Evolutionary conservation across 805 yeast genomes (phyloP), one percentile per base, ranked within the genome.

Genomic region (Brettanomyces bruxellensis): DNA sequence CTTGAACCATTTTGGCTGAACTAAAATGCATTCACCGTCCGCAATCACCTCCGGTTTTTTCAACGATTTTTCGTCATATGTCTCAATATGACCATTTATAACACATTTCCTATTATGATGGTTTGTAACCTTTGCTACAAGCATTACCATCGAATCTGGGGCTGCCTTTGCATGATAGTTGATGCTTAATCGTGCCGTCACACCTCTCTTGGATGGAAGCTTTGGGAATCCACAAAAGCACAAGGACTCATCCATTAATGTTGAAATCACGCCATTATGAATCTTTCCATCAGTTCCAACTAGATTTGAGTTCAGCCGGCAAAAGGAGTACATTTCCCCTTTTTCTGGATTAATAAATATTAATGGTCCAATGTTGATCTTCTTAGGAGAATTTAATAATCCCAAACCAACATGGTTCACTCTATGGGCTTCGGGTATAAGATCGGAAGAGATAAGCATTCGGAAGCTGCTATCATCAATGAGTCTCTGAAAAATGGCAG

Each of bases 1-100:
- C 57, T 78, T 83, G 65, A 86, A 86, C 95, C 96, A 88, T 55
- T 71, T 80, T 3, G 96, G 96, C 58, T 88, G 95, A 2, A 88
- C 93, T 49, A 88, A 68, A 2, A 86, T 66, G 61, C 95, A 85
- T 32, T 66, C 67, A 0, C 88, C 89, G 13, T 70, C 65, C 0
- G 91, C 95, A 44, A 55, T 51, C 38, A 40, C 44, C 6, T 24
- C 28, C 3, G 54, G 48, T 14, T 52, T 45, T 4, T 42, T 41
- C 12, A 41, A 25, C 2, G 39, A 45, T 7, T 40, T 42, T 9
- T 60, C 49, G 13, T 73, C 73, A 40, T 85, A 59, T 0, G 86
- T 73, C 50, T 74, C 74, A 22, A 85, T 63, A 34, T 62, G 57
- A 2, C 97, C 98, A 34, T 76, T 71, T 41, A 93, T 87, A 35